A percentile compares a stretch with the other conserved stretches of the same genome.
phyloP scores from a whole-genome alignment of 78 protist genomes.

The Planoprotostelium fungivorum region DNA sequence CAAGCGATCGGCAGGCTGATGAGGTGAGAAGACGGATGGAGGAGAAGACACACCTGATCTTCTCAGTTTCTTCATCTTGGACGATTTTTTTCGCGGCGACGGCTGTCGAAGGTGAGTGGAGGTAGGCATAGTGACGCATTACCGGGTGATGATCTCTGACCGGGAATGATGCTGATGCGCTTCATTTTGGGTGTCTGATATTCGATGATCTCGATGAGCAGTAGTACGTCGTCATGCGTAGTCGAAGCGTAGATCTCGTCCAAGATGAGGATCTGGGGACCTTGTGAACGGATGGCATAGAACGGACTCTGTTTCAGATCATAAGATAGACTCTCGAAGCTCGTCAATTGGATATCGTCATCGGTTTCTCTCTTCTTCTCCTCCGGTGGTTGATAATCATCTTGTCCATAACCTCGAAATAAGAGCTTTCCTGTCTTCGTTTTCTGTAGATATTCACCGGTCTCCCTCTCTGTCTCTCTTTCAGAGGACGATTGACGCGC shows the following conservation, averaged over 20 bases:
- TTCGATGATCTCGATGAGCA: not conserved
- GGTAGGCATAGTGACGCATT: not conserved
- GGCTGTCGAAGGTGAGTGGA: not conserved
- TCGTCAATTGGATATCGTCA: not conserved
- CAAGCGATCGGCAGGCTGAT: not conserved
- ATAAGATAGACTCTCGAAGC: not conserved
- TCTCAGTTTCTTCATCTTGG: not conserved
- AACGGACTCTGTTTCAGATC: not conserved
- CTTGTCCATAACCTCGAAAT: not conserved
- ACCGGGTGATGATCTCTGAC: not conserved
- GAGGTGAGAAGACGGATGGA: not conserved
- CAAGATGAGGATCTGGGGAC: not conserved
- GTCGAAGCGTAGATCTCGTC: not conserved
- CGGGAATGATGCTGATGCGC: not conserved
- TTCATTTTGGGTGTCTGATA: not conserved
- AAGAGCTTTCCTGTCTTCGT: not conserved
- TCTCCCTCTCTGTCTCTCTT: not conserved
- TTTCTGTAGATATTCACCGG: not conserved
- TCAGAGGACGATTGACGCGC: not conserved
- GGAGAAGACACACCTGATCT: not conserved
- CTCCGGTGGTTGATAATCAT: not conserved
- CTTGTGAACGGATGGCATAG: not conserved
- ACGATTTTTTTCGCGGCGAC: not conserved
- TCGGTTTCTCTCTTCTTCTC: not conserved
- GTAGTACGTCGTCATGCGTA: not conserved